These are phyloP conservation scores for Taiozyma sp. DNA, from an alignment of 1,139 yeast species.

Conservation along the genomic window DNA sequence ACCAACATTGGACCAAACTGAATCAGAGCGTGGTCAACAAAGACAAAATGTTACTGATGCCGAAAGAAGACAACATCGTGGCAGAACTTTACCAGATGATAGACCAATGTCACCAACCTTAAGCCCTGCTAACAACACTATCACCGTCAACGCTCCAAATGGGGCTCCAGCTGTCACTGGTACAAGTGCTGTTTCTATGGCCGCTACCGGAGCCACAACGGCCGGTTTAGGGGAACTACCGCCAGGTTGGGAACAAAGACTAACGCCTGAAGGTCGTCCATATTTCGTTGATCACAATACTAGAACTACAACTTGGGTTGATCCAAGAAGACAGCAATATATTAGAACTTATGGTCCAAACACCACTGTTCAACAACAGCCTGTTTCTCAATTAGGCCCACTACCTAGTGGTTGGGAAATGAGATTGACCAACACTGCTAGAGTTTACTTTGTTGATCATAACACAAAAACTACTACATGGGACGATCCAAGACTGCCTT, in stretches of 20 bases:
- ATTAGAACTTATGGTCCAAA: conserved; percentile 89
- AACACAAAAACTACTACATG: conserved; percentile 98
- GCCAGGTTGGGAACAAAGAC: conserved; percentile 98
- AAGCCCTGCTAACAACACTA: conserved; percentile 22
- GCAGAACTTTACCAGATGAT: conserved; percentile 84
- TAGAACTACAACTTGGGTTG: conserved; percentile 99
- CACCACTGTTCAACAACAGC: conserved; percentile 92
- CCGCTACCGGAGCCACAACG: conserved; percentile 88
- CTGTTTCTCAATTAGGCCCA: conserved; percentile 97
- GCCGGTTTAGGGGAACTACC: conserved; percentile 97
- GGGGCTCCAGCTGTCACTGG: conserved; percentile 52
- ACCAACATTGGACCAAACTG: conserved; percentile 74
- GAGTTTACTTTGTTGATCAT: conserved; percentile 98
- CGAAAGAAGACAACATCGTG: conserved; percentile 88
- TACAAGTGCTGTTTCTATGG: conserved; percentile 73
- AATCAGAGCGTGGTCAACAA: conserved; percentile 57
- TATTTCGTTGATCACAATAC: conserved; percentile 98
- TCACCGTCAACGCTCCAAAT: conserved; percentile 33
- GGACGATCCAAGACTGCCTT: conserved; percentile 99
- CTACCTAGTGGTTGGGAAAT: conserved; percentile 99
- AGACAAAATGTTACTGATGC: conserved; percentile 66
- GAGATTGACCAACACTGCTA: conserved; percentile 97
- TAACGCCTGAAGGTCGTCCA: conserved; percentile 97
- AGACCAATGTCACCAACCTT: conserved; percentile 38
- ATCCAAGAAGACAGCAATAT: conserved; percentile 97